A percentile compares a stretch with the other conserved stretches of the same genome.
These are phyloP conservation scores for Naematelia aurantialba DNA, from an alignment of 768 basidiomycete species.

Conservation along the genomic window DNA sequence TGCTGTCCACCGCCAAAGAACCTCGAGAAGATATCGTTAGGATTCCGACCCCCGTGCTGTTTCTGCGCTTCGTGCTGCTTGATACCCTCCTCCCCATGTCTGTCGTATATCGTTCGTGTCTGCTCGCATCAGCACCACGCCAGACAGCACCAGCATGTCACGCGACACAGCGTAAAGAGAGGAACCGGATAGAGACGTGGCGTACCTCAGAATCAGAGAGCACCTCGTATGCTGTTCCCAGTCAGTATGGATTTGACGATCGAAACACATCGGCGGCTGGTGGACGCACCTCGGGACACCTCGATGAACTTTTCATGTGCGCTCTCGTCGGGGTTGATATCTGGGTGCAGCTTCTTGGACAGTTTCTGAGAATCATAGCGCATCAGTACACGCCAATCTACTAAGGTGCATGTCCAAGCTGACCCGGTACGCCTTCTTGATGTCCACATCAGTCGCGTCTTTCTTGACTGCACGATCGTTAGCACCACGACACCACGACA, in stretches of 20 bases:
- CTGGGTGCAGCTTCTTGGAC: conserved; percentile 85
- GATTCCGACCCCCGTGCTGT: conserved; percentile 72
- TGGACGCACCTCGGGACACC: conserved; percentile 71
- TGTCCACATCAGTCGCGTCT: conserved; percentile 80
- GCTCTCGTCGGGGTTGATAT: conserved; percentile 80
- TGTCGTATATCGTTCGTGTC: conserved; percentile 92
- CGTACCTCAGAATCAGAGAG: conserved; percentile 76
- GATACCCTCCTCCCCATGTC: conserved; percentile 86
- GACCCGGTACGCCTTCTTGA: conserved; percentile 81
- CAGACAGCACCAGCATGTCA: conserved; percentile 53
- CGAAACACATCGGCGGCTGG: not conserved
- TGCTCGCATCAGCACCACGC: conserved; percentile 52
- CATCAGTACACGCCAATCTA: not conserved
- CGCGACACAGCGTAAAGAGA: too few species aligned
- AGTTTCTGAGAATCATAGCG: conserved; percentile 53
- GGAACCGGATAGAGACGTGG: conserved; percentile 9
- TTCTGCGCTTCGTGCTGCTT: conserved; percentile 69
- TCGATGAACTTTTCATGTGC: conserved; percentile 86
- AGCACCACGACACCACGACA: not conserved
- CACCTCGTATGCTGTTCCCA: conserved; percentile 74
- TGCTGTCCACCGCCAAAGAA: conserved; percentile 71
- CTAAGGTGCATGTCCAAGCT: not conserved
- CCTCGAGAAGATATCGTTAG: conserved; percentile 87
- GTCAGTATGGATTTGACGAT: conserved; percentile 8
- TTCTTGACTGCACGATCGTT: conserved; percentile 56